Evolutionary conservation across 176 grass and related monocot species (phyloP).

Genomic region (Musa beccarii): DNA sequence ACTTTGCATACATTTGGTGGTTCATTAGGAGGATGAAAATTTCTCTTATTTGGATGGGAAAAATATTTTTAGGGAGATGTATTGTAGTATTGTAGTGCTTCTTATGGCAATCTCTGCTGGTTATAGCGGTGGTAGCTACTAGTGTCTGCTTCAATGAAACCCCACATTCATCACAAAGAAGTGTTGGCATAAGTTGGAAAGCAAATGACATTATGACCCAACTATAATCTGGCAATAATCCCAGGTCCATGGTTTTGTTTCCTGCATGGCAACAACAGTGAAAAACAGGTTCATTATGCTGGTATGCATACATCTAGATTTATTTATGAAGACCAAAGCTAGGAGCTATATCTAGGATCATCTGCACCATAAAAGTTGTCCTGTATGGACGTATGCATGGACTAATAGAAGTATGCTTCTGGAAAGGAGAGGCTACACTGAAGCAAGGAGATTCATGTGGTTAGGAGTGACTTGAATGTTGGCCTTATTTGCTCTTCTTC

Average conservation of each 20-base stretch:
- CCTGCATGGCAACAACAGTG: background rate
- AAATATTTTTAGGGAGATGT: background rate
- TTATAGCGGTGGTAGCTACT: background rate
- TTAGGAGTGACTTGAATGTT: no score
- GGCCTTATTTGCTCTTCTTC: no score
- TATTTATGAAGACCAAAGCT: no score
- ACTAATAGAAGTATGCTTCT: no score
- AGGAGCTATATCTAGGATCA: no score
- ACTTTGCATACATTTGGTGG: background rate
- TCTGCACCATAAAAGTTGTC: no score
- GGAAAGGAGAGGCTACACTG: no score
- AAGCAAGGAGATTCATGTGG: no score
- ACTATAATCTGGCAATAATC: background rate
- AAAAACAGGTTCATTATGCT: background rate
- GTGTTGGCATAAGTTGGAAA: background rate
- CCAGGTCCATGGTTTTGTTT: background rate
- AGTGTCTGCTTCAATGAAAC: background rate
- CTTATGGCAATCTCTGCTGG: background rate
- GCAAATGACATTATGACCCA: background rate
- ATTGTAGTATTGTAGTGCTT: background rate
- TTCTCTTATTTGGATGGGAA: background rate
- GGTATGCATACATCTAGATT: background rate
- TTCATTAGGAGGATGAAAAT: background rate
- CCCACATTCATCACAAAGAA: background rate
- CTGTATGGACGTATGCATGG: no score